A percentile compares a stretch with the other conserved stretches of the same genome.
Evolutionary conservation across 164 flowering plant species (phyloP).

Genomic region (Macadamia integrifolia): DNA sequence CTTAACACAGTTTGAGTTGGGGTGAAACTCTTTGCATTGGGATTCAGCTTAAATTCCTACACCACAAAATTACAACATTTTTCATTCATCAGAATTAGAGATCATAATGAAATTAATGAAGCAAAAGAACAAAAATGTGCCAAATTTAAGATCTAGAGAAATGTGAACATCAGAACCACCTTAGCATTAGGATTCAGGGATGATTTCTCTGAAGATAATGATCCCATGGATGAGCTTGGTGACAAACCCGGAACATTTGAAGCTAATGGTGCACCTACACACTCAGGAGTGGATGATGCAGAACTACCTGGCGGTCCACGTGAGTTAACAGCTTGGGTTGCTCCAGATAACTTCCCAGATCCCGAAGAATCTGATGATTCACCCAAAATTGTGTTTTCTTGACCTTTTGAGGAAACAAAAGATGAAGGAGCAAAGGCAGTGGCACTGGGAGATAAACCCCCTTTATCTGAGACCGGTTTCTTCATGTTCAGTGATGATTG

Average conservation of each 20-base stretch:
- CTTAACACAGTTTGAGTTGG: conserved; percentile 57
- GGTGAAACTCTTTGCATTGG: conserved; percentile 86
- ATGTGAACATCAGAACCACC: conserved; percentile 31
- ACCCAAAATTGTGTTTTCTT: conserved; percentile 22
- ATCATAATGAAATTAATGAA: background rate
- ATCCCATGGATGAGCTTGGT: conserved; percentile 87
- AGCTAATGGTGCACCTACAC: conserved; percentile 38
- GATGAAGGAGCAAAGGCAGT: conserved; percentile 36
- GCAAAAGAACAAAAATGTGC: no score
- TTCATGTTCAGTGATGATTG: conserved; percentile 23
- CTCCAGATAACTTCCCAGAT: conserved; percentile 31
- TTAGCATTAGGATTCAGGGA: conserved; percentile 89
- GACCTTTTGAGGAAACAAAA: conserved; percentile 24
- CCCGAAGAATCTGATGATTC: conserved; percentile 30
- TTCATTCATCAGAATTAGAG: background rate
- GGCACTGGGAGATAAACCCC: conserved; percentile 30
- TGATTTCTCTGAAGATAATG: conserved; percentile 84
- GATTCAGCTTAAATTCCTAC: conserved; percentile 94
- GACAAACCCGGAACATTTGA: conserved; percentile 58
- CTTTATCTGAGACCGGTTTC: conserved; percentile 37
- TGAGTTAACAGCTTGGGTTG: conserved; percentile 34
- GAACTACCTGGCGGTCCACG: conserved; percentile 57
- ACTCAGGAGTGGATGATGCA: conserved; percentile 61
- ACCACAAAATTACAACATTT: conserved; percentile 4
- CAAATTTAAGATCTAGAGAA: background rate